Conservation (phyloP, 1,139 yeast genomes). For the Saccharomyces hybrid region DNA sequence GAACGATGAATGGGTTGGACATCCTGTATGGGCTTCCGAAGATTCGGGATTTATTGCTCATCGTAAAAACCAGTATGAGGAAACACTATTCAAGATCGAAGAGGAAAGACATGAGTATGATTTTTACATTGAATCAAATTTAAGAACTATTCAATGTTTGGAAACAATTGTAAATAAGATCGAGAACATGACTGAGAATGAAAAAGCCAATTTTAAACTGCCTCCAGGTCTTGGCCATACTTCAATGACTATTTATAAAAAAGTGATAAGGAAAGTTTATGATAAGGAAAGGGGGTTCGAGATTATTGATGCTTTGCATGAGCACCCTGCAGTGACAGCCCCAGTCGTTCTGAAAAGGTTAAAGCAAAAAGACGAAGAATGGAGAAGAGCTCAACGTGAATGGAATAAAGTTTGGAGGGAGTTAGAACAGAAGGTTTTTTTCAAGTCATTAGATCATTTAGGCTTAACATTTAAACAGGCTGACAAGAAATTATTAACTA, state of each 20-base stretch:
- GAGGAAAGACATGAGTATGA: slow-evolving; percentile 98
- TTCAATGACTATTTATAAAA: slow-evolving; percentile 83
- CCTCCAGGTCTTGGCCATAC: slow-evolving; percentile 94
- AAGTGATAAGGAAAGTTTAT: slow-evolving; percentile 84
- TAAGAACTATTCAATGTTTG: slow-evolving; percentile 88
- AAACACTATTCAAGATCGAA: slow-evolving; percentile 86
- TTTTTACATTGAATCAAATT: slow-evolving; percentile 87
- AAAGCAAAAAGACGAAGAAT: slow-evolving; percentile 96
- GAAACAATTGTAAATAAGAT: slow-evolving; percentile 94
- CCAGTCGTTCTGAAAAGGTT: slow-evolving; percentile 87
- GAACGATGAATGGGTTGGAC: slow-evolving; percentile 99
- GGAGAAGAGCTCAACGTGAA: slow-evolving; percentile 97
- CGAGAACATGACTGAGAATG: slow-evolving; percentile 88
- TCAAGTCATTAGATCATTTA: slow-evolving; percentile 87
- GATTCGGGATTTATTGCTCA: slow-evolving; percentile 98
- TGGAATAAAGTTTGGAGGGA: slow-evolving; percentile 99
- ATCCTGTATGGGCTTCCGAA: slow-evolving; percentile 99
- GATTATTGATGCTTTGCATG: slow-evolving; percentile 92
- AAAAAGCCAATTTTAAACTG: slow-evolving; percentile 73
- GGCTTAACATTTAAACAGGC: slow-evolving; percentile 96
- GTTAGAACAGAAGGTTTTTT: slow-evolving; percentile 90
- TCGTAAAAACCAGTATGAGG: slow-evolving; percentile 95
- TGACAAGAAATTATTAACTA: slow-evolving; percentile 84
- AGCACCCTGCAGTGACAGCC: slow-evolving; percentile 89
- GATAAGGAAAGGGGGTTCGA: slow-evolving; percentile 94